Evolutionary conservation across 2,329 filamentous ascomycete genomes (phyloP).

Genomic region (Thelonectria discophora): DNA sequence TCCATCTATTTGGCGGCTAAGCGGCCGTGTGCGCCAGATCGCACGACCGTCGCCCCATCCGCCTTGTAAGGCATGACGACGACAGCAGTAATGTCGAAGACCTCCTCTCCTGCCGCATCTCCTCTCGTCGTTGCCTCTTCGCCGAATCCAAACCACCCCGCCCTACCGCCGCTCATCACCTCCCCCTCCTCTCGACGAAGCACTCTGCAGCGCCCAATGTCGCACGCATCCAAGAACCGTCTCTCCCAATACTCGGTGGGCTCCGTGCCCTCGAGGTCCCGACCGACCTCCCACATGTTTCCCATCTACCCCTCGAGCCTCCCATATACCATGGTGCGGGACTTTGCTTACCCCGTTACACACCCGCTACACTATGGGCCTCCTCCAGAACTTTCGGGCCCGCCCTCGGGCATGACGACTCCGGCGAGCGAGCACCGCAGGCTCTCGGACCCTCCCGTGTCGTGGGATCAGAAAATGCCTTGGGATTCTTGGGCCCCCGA

Average conservation of each 20-base stretch:
- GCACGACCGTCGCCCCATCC: conserved; percentile 41
- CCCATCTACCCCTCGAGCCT: conserved; percentile 86
- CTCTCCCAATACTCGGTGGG: conserved; percentile 84
- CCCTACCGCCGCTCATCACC: conserved; percentile 66
- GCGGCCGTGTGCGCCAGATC: conserved; percentile 44
- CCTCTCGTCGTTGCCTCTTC: conserved; percentile 58
- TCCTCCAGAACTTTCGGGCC: conserved; percentile 74
- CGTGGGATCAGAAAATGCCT: conserved; percentile 75
- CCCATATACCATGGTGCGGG: conserved; percentile 87
- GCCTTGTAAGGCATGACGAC: conserved; percentile 46
- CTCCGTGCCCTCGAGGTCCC: conserved; percentile 75
- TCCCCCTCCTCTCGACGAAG: conserved; percentile 67
- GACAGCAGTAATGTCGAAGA: conserved; percentile 66
- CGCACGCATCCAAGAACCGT: conserved; percentile 81
- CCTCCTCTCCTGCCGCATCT: conserved; percentile 63
- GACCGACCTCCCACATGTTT: conserved; percentile 83
- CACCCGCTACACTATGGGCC: conserved; percentile 95
- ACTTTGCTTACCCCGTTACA: conserved; percentile 87
- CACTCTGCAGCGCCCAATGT: conserved; percentile 71
- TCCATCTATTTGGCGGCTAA: conserved; percentile 38
- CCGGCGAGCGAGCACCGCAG: conserved; percentile 82
- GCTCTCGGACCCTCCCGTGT: conserved; percentile 81
- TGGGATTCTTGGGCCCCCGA: conserved; percentile 66
- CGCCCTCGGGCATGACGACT: conserved; percentile 83
- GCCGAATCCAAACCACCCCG: conserved; percentile 61